phyloP scores from a whole-genome alignment of 371 early-diverging fungal species.

The Apophysomyces trapeziformis region DNA sequence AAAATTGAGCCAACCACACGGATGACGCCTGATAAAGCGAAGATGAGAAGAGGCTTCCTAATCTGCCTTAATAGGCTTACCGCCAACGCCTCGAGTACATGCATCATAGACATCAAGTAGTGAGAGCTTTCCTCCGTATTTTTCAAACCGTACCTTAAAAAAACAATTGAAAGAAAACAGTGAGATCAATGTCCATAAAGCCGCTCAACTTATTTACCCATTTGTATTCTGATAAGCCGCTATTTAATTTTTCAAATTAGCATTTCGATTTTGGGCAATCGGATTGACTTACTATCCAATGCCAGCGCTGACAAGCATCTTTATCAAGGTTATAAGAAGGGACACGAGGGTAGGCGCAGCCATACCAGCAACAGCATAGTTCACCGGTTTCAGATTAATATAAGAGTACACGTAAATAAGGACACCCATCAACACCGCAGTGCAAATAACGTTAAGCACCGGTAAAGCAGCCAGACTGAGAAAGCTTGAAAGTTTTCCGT shows the following conservation, averaged over 20 bases:
- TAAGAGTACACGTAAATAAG: conserved; percentile 20
- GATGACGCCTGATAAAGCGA: not conserved
- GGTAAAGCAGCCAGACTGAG: conserved; percentile 11
- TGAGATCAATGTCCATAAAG: not conserved
- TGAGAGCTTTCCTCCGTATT: conserved; percentile 14
- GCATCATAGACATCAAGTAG: conserved; percentile 26
- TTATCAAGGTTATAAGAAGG: conserved; percentile 19
- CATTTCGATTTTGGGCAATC: not conserved
- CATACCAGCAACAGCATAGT: conserved; percentile 17
- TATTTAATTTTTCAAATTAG: not conserved
- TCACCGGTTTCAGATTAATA: not conserved
- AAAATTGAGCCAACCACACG: conserved; percentile 6
- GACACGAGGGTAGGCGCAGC: conserved; percentile 16
- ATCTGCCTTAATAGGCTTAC: conserved; percentile 9
- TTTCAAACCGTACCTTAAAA: conserved; percentile 15
- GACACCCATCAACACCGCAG: conserved; percentile 18
- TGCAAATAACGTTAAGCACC: conserved; percentile 9
- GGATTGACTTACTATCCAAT: conserved; percentile 18
- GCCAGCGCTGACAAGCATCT: conserved; percentile 22
- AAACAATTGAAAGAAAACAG: too few relatives aligned
- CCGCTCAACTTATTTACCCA: conserved; percentile 10
- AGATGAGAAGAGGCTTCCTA: not conserved
- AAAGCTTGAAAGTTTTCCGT: not conserved
- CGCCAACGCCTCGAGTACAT: conserved; percentile 27
- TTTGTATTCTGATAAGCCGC: conserved; percentile 27